phyloP scores from a whole-genome alignment of 306 rosid genomes.

The Malus domestica region DNA sequence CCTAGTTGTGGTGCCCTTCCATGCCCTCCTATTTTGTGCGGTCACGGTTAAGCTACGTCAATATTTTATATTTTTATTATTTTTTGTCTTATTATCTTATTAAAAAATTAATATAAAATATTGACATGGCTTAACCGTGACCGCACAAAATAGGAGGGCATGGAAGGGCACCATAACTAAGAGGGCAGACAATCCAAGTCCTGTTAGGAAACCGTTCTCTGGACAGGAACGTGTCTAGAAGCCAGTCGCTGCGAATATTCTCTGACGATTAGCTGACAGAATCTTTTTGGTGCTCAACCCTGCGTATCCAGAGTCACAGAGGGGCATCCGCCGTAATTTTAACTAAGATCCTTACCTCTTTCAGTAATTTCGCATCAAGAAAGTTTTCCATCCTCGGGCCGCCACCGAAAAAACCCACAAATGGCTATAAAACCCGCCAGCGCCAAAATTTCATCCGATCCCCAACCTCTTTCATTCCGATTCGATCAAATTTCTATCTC shows the following conservation, averaged over 20 bases:
- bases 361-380: background rate
- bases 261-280: background rate
- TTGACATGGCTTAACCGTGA: too few species aligned
- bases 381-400: background rate
- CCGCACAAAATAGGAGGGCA: too few species aligned
- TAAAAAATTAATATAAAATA: too few species aligned
- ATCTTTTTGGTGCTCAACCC: background rate
- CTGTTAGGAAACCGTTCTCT: background rate
- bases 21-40: too few species aligned
- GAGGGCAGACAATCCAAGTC: too few species aligned
- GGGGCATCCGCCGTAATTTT: constrained; percentile 8
- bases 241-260: background rate
- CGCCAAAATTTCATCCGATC: constrained; percentile 2
- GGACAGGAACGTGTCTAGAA: background rate
- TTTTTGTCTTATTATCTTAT: too few species aligned
- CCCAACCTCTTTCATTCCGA: background rate
- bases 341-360: background rate
- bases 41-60: too few species aligned
- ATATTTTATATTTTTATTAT: too few species aligned
- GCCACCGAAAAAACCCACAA: background rate
- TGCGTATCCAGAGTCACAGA: background rate
- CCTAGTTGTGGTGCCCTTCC: too few species aligned
- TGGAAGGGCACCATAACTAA: too few species aligned
- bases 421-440: background rate
- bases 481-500: constrained; percentile 4